Percentiles rank a stretch among this genome's conserved stretches.
These are phyloP conservation scores for Cryptosporidium canis DNA, from an alignment of 169 alveolate species.

Conservation along the genomic window DNA sequence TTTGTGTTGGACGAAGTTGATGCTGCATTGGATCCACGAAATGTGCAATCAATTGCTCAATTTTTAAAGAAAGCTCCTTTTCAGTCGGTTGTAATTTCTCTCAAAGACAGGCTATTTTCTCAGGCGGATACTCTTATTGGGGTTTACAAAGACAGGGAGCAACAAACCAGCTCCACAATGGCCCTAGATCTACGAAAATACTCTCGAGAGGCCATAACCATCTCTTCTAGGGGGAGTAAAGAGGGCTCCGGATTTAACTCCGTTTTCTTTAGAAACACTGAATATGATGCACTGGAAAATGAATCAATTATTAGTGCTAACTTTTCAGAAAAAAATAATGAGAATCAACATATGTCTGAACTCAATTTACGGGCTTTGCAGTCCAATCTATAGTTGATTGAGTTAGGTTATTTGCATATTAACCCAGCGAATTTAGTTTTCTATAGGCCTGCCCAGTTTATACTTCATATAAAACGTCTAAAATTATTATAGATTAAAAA, in stretches of 20 bases:
- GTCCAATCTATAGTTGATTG: neutral
- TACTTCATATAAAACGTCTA: slow-evolving; percentile 28
- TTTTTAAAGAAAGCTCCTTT: slow-evolving; percentile 81
- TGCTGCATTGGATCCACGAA: slow-evolving; percentile 91
- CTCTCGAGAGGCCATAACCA: neutral
- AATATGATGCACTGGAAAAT: neutral
- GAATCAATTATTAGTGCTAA: neutral
- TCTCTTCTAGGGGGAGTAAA: neutral
- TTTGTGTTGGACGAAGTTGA: slow-evolving; percentile 93
- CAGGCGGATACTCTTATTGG: slow-evolving; percentile 88
- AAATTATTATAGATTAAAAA: neutral
- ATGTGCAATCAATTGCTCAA: slow-evolving; percentile 82
- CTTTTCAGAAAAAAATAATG: neutral
- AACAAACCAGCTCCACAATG: slow-evolving; percentile 79
- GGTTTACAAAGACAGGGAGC: slow-evolving; percentile 78
- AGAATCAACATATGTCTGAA: neutral
- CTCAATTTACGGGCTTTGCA: neutral
- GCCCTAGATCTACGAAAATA: slow-evolving; percentile 77
- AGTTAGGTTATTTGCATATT: neutral
- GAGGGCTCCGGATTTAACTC: neutral
- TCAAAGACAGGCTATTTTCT: slow-evolving; percentile 85
- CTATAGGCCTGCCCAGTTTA: neutral
- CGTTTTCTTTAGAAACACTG: slow-evolving; percentile 7
- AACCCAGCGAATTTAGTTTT: neutral
- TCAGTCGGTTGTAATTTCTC: slow-evolving; percentile 86